Conservation (phyloP, 1,284 basidiomycete species). For the Mrakiaceae sp. region DNA sequence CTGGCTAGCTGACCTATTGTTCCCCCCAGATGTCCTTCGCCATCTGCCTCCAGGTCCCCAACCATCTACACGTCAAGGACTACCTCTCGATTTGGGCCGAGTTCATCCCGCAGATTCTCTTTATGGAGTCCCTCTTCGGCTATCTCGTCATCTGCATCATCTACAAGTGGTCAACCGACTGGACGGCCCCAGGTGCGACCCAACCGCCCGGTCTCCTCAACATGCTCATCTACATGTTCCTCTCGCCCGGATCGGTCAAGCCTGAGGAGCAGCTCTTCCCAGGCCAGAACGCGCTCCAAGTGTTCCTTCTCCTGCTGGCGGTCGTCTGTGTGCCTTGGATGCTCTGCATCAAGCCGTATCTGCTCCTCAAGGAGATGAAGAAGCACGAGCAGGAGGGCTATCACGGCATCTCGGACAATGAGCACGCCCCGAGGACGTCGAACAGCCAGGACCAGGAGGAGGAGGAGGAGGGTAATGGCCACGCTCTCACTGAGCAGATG, state of each 20-base stretch:
- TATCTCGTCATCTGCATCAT: conserved; percentile 91
- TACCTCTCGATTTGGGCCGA: conserved; percentile 78
- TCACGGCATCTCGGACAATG: conserved; percentile 47
- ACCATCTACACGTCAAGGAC: conserved; percentile 87
- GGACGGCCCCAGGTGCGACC: conserved; percentile 55
- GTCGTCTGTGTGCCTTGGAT: conserved; percentile 90
- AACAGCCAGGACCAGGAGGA: conserved; percentile 45
- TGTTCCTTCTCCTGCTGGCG: conserved; percentile 67
- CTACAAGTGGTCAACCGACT: conserved; percentile 95
- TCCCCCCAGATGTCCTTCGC: conserved; percentile 85
- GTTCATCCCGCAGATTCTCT: conserved; percentile 94
- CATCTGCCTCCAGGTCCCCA: conserved; percentile 87
- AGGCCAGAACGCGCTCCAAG: conserved; percentile 81
- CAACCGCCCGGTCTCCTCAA: conserved; percentile 82
- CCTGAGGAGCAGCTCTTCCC: conserved; percentile 62
- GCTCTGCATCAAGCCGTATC: conserved; percentile 85
- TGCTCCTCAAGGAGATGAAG: conserved; percentile 82
- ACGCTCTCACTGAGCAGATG: conserved; percentile 51
- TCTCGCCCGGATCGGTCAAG: conserved; percentile 69
- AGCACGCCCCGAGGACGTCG: conserved; percentile 33
- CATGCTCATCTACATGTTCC: conserved; percentile 92
- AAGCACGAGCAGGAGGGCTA: conserved; percentile 78
- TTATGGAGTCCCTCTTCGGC: conserved; percentile 94
- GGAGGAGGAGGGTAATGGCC: conserved; percentile 76
- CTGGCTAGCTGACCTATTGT: not conserved